A percentile compares a stretch with the other conserved stretches of the same genome.
Evolutionary conservation across 805 yeast genomes (phyloP).

Genomic region (Yarrowia divulgata): DNA sequence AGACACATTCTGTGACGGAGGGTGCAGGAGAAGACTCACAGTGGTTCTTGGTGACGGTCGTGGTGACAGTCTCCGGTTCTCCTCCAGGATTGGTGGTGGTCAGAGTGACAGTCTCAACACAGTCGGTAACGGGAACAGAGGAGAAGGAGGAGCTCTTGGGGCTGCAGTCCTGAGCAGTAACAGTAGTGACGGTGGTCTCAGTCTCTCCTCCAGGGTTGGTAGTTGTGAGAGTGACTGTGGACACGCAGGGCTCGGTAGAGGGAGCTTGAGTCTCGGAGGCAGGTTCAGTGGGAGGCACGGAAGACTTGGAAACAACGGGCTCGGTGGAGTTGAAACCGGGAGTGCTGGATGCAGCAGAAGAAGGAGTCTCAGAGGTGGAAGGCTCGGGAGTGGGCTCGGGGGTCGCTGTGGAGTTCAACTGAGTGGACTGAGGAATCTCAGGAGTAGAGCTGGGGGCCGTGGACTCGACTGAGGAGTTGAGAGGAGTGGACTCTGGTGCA

Average conservation of each 20-base stretch:
- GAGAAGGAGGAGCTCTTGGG: background rate
- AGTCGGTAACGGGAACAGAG: background rate
- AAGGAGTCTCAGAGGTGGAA: background rate
- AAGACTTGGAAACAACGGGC: background rate
- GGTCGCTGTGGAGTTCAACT: background rate
- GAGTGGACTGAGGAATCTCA: background rate
- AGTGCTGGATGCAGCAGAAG: background rate
- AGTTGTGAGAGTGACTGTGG: constrained; percentile 2
- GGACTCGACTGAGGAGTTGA: background rate
- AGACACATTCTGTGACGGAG: too few species aligned
- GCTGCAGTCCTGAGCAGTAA: background rate
- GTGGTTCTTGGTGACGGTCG: constrained; percentile 11
- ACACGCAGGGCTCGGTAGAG: background rate
- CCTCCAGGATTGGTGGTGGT: constrained; percentile 15
- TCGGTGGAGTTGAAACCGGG: background rate
- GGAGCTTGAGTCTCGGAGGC: background rate
- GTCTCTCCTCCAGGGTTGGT: constrained; percentile 21
- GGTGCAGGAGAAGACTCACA: background rate
- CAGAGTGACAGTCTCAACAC: background rate
- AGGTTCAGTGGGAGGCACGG: background rate
- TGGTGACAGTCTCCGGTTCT: constrained; percentile 9
- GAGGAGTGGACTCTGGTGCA: background rate
- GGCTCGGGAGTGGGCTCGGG: background rate
- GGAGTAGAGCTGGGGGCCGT: background rate
- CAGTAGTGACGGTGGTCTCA: background rate